Evolutionary conservation across 106 monocot species (phyloP), one percentile per base, ranked within the genome.

Genomic region (Acorus gramineus): DNA sequence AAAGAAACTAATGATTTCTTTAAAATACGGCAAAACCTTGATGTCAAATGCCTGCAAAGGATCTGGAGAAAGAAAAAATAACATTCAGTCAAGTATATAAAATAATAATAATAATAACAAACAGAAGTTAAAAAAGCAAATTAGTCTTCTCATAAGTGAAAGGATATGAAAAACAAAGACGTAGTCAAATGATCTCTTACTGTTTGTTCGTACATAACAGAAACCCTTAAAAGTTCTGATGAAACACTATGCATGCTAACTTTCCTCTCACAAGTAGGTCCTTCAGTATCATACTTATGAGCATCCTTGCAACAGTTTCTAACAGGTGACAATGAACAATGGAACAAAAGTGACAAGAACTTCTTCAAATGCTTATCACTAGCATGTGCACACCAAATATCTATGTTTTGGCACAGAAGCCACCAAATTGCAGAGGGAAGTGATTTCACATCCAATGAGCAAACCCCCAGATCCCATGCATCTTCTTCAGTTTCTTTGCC

Each of bases 381-480:
- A 50, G 86, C 70, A 85, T 90, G 78, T 66, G 42, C 49, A 60
- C 80, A 72, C 94, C 94, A 95, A 63, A 86, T 62, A 72, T 95
- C 90, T 76, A 78, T 46, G 14, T 87, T 90, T 55, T 70, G 72
- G 61, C 84, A 90, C 47, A 95, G 80, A 71, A 95, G 79, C 67
- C 68, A 68, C 86, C 86, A 95, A 69, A 84, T 66, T 68, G 79
- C 81, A 74, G 66, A 51, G 28, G 62, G 73, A 54, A 95, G 68
- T 47, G 90, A 86, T 10, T 63, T 75, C 64, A 68, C 62, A 82
- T 80, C 59, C 71, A 87, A 74, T 56, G 90, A 87, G 64, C 80
- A 87, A 63, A 80, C 52, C 64, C 70, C 53, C n/a, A 80, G 55
- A 73, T 82, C 79, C 86, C 86, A 95, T 28, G 74, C 53, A 57